These are phyloP conservation scores for Discostella pseudostelligera DNA, from an alignment of 108 stramenopile species.

Conservation along the genomic window DNA sequence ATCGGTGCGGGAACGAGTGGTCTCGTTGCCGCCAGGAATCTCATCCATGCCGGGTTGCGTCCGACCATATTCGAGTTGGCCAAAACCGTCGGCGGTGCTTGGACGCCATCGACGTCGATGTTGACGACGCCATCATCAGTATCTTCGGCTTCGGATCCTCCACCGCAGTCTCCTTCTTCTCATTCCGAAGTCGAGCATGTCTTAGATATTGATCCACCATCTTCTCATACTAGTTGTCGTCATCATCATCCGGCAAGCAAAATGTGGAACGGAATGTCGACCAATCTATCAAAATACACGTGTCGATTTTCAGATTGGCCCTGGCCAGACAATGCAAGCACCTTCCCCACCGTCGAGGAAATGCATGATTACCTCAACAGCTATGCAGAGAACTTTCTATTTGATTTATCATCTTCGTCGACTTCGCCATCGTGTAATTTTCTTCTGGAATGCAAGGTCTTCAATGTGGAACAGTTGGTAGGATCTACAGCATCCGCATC, in stretches of 20 bases:
- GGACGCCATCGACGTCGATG: slow-evolving; percentile 32
- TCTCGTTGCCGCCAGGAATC: slow-evolving; percentile 40
- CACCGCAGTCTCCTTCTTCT: not conserved
- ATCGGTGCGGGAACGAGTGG: slow-evolving; percentile 48
- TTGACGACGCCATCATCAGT: not conserved
- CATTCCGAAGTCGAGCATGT: not conserved
- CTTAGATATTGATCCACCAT: not conserved
- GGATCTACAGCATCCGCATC: not conserved
- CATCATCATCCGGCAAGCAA: slow-evolving; percentile 40
- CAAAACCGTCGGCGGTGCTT: slow-evolving; percentile 45
- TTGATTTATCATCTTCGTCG: slow-evolving; percentile 3
- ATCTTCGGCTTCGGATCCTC: not conserved
- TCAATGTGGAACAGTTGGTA: slow-evolving; percentile 40
- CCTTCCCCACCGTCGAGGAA: slow-evolving; percentile 55
- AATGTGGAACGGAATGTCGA: slow-evolving; percentile 66
- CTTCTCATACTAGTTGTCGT: not conserved
- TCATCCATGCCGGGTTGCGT: slow-evolving; percentile 37
- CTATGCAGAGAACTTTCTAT: slow-evolving; percentile 53
- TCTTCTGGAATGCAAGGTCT: slow-evolving; percentile 52
- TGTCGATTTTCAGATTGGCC: slow-evolving; percentile 71
- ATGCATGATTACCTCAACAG: slow-evolving; percentile 57
- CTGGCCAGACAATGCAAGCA: slow-evolving; percentile 58
- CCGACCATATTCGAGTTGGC: slow-evolving; percentile 46
- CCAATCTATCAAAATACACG: slow-evolving; percentile 70
- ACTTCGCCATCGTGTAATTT: slow-evolving; percentile 32